A percentile compares a stretch with the other conserved stretches of the same genome.
Evolutionary conservation across 202 grass and related monocot species (phyloP).

Genomic region (Saccharum hybrid): DNA sequence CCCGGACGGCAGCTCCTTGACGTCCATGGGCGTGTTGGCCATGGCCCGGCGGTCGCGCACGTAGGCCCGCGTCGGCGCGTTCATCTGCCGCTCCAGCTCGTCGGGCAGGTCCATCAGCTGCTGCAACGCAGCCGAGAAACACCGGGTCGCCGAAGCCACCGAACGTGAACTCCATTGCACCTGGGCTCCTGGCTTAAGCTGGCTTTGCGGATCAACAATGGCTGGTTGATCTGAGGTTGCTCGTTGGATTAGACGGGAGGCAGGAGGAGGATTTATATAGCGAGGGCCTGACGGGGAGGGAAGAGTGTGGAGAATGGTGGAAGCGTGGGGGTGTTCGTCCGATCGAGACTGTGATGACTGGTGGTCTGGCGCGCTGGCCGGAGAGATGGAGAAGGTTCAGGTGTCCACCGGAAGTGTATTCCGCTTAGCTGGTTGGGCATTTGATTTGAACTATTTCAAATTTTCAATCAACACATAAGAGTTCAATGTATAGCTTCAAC

Average conservation of each 20-base stretch:
- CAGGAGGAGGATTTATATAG: no score
- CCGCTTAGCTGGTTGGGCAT: conserved; percentile 3
- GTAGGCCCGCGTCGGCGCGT: conserved; percentile 50
- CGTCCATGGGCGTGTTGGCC: conserved; percentile 70
- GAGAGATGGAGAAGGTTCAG: no score
- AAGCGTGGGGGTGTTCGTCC: no score
- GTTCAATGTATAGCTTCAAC: neutral
- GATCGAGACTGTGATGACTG: no score
- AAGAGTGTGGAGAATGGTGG: no score
- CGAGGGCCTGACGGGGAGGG: no score
- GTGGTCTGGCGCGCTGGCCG: no score
- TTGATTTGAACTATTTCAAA: no score
- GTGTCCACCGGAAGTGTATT: conserved; percentile 22
- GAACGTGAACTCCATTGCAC: conserved; percentile 26
- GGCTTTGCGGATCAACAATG: neutral
- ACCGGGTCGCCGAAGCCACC: conserved; percentile 44
- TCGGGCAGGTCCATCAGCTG: conserved; percentile 62
- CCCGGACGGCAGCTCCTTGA: conserved; percentile 62
- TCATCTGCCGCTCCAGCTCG: conserved; percentile 55
- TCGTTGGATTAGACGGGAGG: no score
- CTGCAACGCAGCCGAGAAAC: conserved; percentile 40
- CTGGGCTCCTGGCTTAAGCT: neutral
- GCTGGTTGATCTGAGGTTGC: neutral
- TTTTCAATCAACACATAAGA: no score
- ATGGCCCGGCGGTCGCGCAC: conserved; percentile 61